phyloP scores from a whole-genome alignment of 768 basidiomycete species.

The Russula brevipes region DNA sequence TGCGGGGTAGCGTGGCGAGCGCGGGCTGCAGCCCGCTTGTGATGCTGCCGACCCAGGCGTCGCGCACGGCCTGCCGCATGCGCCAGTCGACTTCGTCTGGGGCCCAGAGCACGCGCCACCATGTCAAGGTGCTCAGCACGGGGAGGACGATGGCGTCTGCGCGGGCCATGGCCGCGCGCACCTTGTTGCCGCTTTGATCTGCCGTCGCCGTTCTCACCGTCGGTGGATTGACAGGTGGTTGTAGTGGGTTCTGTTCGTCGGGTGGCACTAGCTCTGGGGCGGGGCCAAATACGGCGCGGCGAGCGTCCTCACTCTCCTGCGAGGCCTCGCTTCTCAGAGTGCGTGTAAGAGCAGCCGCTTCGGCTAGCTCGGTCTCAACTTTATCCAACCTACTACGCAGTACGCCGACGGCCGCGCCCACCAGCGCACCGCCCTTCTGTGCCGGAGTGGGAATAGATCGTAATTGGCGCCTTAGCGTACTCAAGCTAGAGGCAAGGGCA shows the following conservation, averaged over 20 bases:
- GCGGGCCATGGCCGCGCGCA: constrained; percentile 8
- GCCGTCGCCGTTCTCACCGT: background rate
- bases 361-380: constrained; percentile 10
- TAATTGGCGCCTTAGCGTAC: constrained; percentile 7
- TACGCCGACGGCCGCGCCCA: background rate
- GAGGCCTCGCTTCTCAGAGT: constrained; percentile 2
- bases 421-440: constrained; percentile 16
- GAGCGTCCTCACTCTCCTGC: constrained; percentile 1
- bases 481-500: constrained; percentile 47
- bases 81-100: constrained; percentile 24
- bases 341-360: constrained; percentile 5
- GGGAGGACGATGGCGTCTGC: constrained; percentile 12
- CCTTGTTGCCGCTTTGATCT: background rate
- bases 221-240: background rate
- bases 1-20: constrained; percentile 14
- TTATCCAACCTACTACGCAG: background rate
- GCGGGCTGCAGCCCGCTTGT: constrained; percentile 14
- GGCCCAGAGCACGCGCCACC: constrained; percentile 21
- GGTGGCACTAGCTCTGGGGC: background rate
- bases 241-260: background rate
- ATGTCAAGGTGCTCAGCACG: constrained; percentile 8
- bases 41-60: constrained; percentile 20
- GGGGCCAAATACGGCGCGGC: constrained; percentile 12
- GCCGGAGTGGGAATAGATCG: constrained; percentile 7
- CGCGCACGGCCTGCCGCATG: constrained; percentile 7